Percentiles rank a stretch among this genome's conserved stretches.
phyloP scores from a whole-genome alignment of 108 stramenopile species.

The Nitzschia sp. region DNA sequence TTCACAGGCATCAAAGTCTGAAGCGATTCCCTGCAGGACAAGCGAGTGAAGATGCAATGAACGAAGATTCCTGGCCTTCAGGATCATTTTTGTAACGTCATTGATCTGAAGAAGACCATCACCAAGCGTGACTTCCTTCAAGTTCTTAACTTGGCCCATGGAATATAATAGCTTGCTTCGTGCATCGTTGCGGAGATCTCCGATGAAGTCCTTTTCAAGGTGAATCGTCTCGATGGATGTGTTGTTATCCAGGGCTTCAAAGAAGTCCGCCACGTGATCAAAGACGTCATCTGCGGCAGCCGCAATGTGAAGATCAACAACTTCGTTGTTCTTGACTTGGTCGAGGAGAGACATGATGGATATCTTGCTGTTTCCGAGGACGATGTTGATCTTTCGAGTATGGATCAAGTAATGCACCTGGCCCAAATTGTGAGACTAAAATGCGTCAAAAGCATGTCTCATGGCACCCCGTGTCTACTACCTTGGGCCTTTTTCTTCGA shows the following conservation, averaged over 20 bases:
- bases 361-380: too few relatives aligned
- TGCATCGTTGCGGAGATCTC: slow-evolving; percentile 1
- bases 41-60: background rate
- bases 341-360: background rate
- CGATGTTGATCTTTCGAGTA: too few relatives aligned
- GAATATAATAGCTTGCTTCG: background rate
- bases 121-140: background rate
- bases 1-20: slow-evolving; percentile 10
- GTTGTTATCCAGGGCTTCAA: slow-evolving; percentile 3
- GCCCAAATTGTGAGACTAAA: too few relatives aligned
- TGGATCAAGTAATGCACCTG: too few relatives aligned
- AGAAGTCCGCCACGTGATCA: background rate
- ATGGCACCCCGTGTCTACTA: too few relatives aligned
- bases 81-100: slow-evolving; percentile 3
- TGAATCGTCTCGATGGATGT: slow-evolving; percentile 11
- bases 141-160: background rate
- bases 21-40: slow-evolving; percentile 5
- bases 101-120: background rate
- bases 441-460: too few relatives aligned
- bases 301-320: background rate
- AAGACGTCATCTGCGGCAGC: background rate
- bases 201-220: slow-evolving; percentile 17
- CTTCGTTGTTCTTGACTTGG: background rate
- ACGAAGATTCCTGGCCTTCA: background rate
- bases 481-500: too few relatives aligned